A percentile compares a stretch with the other conserved stretches of the same genome.
Conservation (phyloP, 2,329 filamentous ascomycete species). For the Cladosporium velox region DNA sequence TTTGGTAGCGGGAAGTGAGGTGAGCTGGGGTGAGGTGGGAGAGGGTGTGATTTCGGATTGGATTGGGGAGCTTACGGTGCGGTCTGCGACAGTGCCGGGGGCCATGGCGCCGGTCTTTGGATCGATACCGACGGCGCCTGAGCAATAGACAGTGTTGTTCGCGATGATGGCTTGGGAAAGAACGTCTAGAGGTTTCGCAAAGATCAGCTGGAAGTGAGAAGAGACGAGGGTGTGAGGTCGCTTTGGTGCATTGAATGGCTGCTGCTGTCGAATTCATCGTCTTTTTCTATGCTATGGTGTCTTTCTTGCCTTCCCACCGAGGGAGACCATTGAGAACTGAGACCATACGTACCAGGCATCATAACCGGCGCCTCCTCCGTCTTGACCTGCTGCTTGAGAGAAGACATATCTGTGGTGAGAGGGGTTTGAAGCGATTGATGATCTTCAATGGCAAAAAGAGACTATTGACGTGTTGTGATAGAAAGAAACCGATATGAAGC, state of each 20-base stretch:
- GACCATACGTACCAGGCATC: slow-evolving; percentile 8
- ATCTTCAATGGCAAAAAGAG: neutral
- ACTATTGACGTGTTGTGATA: too few species aligned
- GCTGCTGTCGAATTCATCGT: too few species aligned
- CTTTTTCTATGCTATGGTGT: neutral
- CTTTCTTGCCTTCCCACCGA: neutral
- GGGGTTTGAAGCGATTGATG: neutral
- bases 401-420: neutral
- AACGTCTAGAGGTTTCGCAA: slow-evolving; percentile 18
- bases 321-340: too few species aligned
- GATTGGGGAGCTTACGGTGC: slow-evolving; percentile 27
- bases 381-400: slow-evolving; percentile 8
- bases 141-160: slow-evolving; percentile 72
- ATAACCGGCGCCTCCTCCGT: slow-evolving; percentile 8
- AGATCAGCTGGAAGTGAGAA: too few species aligned
- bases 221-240: neutral
- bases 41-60: neutral
- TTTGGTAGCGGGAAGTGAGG: too few species aligned
- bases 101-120: slow-evolving; percentile 48
- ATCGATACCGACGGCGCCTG: slow-evolving; percentile 62
- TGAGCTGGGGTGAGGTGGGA: too few species aligned
- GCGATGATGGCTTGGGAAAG: slow-evolving; percentile 38
- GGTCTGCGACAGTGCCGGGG: slow-evolving; percentile 24
- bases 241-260: too few species aligned
- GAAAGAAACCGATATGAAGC: too few species aligned